Evolutionary conservation across 2,329 filamentous ascomycete genomes (phyloP).

Genomic region (Fusarium nodosum): DNA sequence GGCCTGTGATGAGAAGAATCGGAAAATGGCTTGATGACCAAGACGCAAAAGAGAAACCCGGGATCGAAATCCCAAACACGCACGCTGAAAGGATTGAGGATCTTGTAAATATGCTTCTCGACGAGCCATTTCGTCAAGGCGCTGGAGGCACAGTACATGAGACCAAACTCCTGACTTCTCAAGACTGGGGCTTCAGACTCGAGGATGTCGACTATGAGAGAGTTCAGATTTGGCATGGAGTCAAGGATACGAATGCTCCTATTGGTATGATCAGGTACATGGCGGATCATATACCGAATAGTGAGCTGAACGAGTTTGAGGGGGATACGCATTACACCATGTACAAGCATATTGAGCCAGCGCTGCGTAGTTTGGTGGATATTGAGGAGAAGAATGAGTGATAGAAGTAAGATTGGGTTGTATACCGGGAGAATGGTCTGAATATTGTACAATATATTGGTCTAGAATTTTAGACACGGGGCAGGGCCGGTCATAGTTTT

Average conservation of each 20-base stretch:
- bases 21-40: constrained; percentile 21
- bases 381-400: neutral
- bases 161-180: constrained; percentile 26
- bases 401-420: neutral
- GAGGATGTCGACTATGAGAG: neutral
- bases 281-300: constrained; percentile 31
- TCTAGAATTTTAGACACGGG: neutral
- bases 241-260: constrained; percentile 8
- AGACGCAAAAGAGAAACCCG: neutral
- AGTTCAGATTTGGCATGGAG: constrained; percentile 2
- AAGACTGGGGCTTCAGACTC: constrained; percentile 8
- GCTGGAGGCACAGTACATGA: neutral
- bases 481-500: no score
- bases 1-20: constrained; percentile 3
- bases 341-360: constrained; percentile 42
- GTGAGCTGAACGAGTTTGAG: constrained; percentile 52
- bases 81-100: neutral
- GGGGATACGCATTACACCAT: constrained; percentile 54
- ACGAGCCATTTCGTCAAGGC: constrained; percentile 43
- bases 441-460: neutral
- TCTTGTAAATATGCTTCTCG: constrained; percentile 26
- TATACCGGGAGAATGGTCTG: neutral
- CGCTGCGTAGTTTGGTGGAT: constrained; percentile 4
- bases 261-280: constrained; percentile 13
- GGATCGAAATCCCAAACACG: neutral